Evolutionary conservation across 2,329 filamentous ascomycete species (phyloP).

Genomic region (Rhynchosporium graminicola): DNA sequence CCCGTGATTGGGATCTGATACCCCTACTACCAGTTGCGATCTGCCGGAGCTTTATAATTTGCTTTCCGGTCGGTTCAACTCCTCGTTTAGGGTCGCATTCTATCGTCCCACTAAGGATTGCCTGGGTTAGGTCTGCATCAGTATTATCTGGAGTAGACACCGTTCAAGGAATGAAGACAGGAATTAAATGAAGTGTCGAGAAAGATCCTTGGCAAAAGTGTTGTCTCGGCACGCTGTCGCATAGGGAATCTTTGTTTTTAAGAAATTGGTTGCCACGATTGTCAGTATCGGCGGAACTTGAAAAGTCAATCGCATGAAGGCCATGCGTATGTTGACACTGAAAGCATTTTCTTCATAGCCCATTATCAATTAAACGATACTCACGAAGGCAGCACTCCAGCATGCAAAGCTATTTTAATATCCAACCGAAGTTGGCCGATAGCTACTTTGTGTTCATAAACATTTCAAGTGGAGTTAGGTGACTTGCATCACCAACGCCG

Average conservation of each 20-base stretch:
- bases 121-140: background rate
- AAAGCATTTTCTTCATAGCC: no score
- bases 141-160: background rate
- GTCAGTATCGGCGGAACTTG: background rate
- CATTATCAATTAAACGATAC: no score
- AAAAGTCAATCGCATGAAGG: conserved; percentile 1
- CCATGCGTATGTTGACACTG: background rate
- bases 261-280: conserved; percentile 1
- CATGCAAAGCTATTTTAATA: no score
- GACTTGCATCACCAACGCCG: no score
- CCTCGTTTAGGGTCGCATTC: background rate
- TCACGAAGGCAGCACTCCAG: no score
- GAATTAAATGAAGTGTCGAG: background rate
- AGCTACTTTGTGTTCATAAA: no score
- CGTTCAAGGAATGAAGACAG: background rate
- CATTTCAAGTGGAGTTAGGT: no score
- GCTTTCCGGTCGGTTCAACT: background rate
- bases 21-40: background rate
- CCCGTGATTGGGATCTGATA: background rate
- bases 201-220: background rate
- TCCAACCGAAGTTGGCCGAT: no score
- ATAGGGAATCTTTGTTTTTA: background rate
- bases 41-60: background rate
- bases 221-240: background rate
- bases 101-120: background rate